Evolutionary conservation across 129 eudicot species (phyloP), one percentile per base, ranked within the genome.

Genomic region (Kitagawia praeruptora): DNA sequence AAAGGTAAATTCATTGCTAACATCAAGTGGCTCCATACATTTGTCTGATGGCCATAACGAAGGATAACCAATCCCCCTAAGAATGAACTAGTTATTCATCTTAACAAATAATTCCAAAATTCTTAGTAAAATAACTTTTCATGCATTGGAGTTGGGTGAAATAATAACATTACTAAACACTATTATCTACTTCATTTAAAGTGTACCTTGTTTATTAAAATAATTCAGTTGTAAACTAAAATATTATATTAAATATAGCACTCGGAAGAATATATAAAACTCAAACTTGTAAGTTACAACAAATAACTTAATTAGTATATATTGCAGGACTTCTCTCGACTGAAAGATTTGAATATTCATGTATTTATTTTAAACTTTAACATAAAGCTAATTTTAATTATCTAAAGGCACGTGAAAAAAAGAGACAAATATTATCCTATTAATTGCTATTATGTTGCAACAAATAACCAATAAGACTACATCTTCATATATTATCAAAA

Each of bases 41-140:
- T 79, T 75, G 74, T 45, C 75, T 78, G 98, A 88, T 61, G 98
- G 97, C 97, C 98, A 95, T 75, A 95, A 44, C 25, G 85, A 64
- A 81, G 98, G 97, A 88, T 95, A 95, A 73, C 98, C 98, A 53
- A 78, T 13, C 71, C 98, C 98, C 98, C 98, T 95, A 75, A 61
- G 78, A 45, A 74, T 70, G 23, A 8, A 82, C 77, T 2, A 38
- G 47, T 86, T 37, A 81, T 70, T 42, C 46, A 23, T 40, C 31
- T 37, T 47, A 40, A 77, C 37, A 16, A 77, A n/a, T 14, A 39
- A 39, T 25, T 9, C 5, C 8, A 58, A 39, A 37, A 31, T 49
- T 39, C 45, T 49, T 49, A 48, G 0, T 49, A 76, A 25, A 74
- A 21, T 42, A 46, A 66, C 21, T n/a, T 45, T 74, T 46, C 40